These are phyloP conservation scores for Pichia sp. DNA, from an alignment of 1,139 yeast genomes.

Conservation along the genomic window DNA sequence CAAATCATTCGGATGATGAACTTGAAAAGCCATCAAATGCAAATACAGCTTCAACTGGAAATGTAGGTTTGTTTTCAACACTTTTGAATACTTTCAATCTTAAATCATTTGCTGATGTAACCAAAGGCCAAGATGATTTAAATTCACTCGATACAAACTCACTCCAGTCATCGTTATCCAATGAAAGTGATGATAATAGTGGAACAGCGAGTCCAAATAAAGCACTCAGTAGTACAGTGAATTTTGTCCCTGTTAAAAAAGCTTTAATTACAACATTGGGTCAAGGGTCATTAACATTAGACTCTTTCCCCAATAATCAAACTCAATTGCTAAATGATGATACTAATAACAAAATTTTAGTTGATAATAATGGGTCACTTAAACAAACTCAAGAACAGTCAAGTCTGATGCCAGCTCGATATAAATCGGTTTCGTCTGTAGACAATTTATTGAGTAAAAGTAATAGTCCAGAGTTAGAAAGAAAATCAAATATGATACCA, in stretches of 20 bases:
- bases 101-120: constrained; percentile 20
- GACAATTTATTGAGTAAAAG: background rate
- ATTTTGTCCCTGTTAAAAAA: constrained; percentile 54
- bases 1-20: constrained; percentile 8
- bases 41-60: background rate
- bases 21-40: background rate
- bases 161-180: background rate
- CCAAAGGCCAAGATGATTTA: background rate
- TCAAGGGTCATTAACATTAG: constrained; percentile 60
- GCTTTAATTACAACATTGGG: constrained; percentile 62
- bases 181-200: background rate
- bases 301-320: constrained; percentile 32
- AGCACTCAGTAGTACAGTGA: constrained; percentile 30
- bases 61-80: constrained; percentile 21
- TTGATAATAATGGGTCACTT: background rate
- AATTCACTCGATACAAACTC: background rate
- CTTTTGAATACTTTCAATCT: constrained; percentile 24
- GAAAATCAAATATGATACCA: background rate
- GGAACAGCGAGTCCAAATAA: background rate
- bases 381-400: background rate
- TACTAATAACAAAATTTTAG: background rate
- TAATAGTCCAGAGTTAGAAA: background rate
- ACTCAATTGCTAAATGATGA: constrained; percentile 4
- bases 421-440: background rate
- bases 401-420: too few species aligned